Conservation (phyloP, 257 asterid species). For the Thymus quinquecostatus region DNA sequence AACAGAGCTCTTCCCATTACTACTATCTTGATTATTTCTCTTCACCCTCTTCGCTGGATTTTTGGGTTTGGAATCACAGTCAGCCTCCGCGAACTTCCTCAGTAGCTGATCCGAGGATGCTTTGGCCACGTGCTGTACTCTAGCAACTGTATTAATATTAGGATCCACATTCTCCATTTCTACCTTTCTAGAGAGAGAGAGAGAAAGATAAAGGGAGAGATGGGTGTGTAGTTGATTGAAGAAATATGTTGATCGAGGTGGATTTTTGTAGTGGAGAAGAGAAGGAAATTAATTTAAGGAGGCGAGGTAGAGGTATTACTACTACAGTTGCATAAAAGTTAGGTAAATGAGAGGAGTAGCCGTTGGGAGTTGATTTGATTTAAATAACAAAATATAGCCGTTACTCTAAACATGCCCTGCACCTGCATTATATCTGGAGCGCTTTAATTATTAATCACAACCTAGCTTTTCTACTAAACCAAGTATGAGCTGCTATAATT, state of each 20-base stretch:
- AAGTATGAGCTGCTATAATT: no score
- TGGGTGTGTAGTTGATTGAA: not conserved
- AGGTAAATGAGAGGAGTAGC: constrained; percentile 35
- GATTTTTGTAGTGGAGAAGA: constrained; percentile 3
- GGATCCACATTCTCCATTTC: constrained; percentile 46
- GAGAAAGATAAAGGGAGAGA: not conserved
- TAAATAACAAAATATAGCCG: constrained; percentile 57
- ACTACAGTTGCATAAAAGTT: not conserved
- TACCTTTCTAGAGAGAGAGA: constrained; percentile 13
- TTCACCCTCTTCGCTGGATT: constrained; percentile 45
- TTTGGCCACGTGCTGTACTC: constrained; percentile 74
- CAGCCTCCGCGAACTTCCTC: constrained; percentile 77
- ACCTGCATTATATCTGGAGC: no score
- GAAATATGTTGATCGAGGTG: not conserved
- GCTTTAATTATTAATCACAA: no score
- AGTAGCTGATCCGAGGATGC: constrained; percentile 82
- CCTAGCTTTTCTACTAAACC: no score
- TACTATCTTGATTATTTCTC: constrained; percentile 23
- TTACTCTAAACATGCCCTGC: no score
- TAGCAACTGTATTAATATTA: constrained; percentile 32
- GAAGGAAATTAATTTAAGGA: constrained; percentile 24
- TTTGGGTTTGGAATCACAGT: constrained; percentile 41
- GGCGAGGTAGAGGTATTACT: not conserved
- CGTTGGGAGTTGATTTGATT: constrained; percentile 42
- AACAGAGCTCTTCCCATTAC: not conserved